Percentiles rank a stretch among this genome's conserved stretches.
phyloP scores from a whole-genome alignment of 768 basidiomycete species.

The Mycena vulgaris region DNA sequence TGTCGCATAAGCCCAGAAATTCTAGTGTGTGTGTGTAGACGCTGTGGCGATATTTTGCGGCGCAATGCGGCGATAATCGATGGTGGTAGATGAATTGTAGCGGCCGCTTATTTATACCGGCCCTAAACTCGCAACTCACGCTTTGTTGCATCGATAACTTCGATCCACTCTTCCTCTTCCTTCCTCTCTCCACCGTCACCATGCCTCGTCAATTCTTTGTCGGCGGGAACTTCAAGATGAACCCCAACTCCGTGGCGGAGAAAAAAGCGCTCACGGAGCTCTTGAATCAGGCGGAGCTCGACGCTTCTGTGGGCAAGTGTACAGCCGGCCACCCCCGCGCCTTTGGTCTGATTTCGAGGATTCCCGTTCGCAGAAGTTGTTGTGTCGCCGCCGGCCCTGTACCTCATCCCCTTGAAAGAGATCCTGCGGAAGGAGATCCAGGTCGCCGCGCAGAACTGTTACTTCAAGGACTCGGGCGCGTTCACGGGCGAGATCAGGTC shows the following conservation, averaged over 20 bases:
- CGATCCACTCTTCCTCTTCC: neutral
- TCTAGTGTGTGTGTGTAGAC: too few relatives aligned
- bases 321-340: constrained; percentile 33
- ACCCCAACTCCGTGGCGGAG: constrained; percentile 77
- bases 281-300: constrained; percentile 86
- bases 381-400: constrained; percentile 92
- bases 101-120: neutral
- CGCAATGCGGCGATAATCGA: neutral
- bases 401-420: constrained; percentile 82
- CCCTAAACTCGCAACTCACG: neutral
- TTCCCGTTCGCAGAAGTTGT: constrained; percentile 81
- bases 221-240: constrained; percentile 99
- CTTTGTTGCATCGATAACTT: neutral
- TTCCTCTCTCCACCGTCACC: constrained; percentile 24
- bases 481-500: constrained; percentile 98
- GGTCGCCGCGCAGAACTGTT: constrained; percentile 93
- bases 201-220: constrained; percentile 94
- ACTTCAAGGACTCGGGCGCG: constrained; percentile 87
- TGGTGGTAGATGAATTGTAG: neutral
- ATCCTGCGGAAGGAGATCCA: constrained; percentile 76
- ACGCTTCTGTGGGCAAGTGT: constrained; percentile 78
- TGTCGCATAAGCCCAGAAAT: too few relatives aligned
- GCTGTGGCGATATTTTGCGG: neutral
- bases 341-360: constrained; percentile 10
- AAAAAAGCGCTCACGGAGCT: constrained; percentile 76